Evolutionary conservation across 2,329 filamentous ascomycete species (phyloP).

Genomic region (Drechmeria coniospora): DNA sequence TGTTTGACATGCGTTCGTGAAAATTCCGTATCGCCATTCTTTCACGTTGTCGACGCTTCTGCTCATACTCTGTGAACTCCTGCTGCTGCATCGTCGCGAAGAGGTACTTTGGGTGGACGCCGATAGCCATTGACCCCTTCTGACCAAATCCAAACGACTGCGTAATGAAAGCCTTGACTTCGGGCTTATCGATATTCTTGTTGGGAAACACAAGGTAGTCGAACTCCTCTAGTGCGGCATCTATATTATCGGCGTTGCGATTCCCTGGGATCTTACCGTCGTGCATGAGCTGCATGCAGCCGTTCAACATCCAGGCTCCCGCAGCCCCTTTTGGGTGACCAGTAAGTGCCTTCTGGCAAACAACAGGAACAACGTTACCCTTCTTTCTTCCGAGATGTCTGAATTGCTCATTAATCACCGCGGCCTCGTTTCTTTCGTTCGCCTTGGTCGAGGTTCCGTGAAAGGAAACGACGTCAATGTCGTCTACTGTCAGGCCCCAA

Average conservation of each 20-base stretch:
- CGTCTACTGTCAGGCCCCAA: conserved; percentile 88
- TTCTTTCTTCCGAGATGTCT: conserved; percentile 78
- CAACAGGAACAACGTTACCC: conserved; percentile 78
- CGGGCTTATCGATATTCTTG: conserved; percentile 77
- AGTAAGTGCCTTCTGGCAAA: conserved; percentile 94
- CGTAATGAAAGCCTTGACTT: conserved; percentile 87
- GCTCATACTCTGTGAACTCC: background rate
- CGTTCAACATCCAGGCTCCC: conserved; percentile 96
- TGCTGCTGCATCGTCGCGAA: conserved; percentile 43
- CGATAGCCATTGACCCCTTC: conserved; percentile 85
- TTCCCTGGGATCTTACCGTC: conserved; percentile 85
- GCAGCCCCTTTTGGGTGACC: conserved; percentile 93
- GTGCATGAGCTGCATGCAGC: conserved; percentile 79
- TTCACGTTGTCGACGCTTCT: conserved; percentile 30
- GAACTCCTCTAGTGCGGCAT: conserved; percentile 82
- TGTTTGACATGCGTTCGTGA: too few relatives aligned
- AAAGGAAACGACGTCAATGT: conserved; percentile 81
- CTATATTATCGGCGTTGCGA: conserved; percentile 86
- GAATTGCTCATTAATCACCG: conserved; percentile 82
- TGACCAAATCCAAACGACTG: conserved; percentile 95
- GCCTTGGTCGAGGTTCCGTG: conserved; percentile 89
- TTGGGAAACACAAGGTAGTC: conserved; percentile 88
- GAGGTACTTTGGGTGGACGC: conserved; percentile 81
- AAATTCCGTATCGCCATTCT: too few relatives aligned
- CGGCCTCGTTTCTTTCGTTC: conserved; percentile 94